Percentiles rank a stretch among this genome's conserved stretches.
Evolutionary conservation across 2,329 filamentous ascomycete genomes (phyloP).

Genomic region (Aspergillus sp.): DNA sequence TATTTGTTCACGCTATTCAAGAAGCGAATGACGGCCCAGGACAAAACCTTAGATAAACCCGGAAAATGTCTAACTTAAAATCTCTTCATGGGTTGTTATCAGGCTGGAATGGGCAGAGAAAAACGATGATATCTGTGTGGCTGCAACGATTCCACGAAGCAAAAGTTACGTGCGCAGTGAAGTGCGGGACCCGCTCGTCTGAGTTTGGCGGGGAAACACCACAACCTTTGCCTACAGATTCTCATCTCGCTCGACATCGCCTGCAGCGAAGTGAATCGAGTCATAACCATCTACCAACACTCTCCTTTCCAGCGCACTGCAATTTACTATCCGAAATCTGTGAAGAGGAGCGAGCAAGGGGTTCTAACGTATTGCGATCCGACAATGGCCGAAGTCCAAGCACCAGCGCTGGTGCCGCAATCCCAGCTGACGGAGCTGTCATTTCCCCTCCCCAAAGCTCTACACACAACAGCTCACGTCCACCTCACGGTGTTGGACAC

Average conservation of each 20-base stretch:
- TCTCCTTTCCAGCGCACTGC: neutral
- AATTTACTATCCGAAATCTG: neutral
- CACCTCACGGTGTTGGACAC: slow-evolving; percentile 57
- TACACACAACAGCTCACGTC: slow-evolving; percentile 58
- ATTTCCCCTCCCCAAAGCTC: slow-evolving; percentile 57
- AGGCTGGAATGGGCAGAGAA: neutral
- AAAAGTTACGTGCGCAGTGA: neutral
- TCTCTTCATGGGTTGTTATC: neutral
- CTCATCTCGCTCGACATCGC: neutral
- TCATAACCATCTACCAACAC: neutral
- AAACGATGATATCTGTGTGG: neutral
- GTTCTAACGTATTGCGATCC: neutral
- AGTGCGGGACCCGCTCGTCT: slow-evolving; percentile 10
- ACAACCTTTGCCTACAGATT: neutral
- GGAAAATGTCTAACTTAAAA: neutral
- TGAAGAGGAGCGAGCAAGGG: neutral
- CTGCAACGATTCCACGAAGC: neutral
- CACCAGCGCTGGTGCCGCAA: neutral
- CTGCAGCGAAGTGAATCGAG: neutral
- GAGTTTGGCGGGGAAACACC: slow-evolving; percentile 16
- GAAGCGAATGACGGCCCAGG: neutral
- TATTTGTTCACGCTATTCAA: neutral
- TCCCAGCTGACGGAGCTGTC: slow-evolving; percentile 47
- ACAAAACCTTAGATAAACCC: neutral
- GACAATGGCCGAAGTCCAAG: neutral